Base-by-base conservation (phyloP, 495 filamentous ascomycete genomes). In the Emericellopsis terricola region DNA sequence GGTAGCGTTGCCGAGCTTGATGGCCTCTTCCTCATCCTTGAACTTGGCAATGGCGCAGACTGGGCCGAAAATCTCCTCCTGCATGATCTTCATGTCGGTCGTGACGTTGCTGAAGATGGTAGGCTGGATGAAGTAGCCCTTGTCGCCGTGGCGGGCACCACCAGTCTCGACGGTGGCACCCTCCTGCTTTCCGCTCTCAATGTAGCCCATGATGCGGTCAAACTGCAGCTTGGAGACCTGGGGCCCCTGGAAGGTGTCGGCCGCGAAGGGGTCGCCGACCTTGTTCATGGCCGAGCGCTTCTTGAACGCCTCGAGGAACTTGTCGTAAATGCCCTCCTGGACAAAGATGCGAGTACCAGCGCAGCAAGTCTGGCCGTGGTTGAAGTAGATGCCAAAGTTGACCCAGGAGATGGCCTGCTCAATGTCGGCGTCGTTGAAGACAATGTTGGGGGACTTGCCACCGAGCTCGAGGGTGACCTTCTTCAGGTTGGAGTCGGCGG, bases 191-290 rank as follows among this genome's bases (percentile, higher is more conserved):
- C 91, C 89, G 45, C 73, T 61, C 50, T 94, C 63, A 53, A 97
- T 94, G 67, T 96, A 94, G 49, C 74, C 70, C 91, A 96, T 94
- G 60, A 97, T 89, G 40, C 84, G 81, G 61, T 97, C 86, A 46
- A 78, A 97, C 61, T 97, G 89, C 20, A 93, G 62, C 59, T 94
- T 66, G 16, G 81, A 91, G 44, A 97, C 81, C 57, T 96, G 91
- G 19, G 89, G 89, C 39, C 89, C 89, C 62, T 97, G 89, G 84
- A 96, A 97, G 38, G 89, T 97, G 32, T 78, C 67, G 30, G 60
- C 41, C 34, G 68, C 60, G 67, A 96, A 97, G 47, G 89, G 89
- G 62, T 97, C 82, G 39, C 91, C 89, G 44, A 97, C 59, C 40
- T 39, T 29, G 26, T 29, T 31, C 17, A 9, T 8, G 3, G 10